These are phyloP conservation scores for Debaryomyces coudertii DNA, from an alignment of 1,139 yeast genomes.

Conservation along the genomic window DNA sequence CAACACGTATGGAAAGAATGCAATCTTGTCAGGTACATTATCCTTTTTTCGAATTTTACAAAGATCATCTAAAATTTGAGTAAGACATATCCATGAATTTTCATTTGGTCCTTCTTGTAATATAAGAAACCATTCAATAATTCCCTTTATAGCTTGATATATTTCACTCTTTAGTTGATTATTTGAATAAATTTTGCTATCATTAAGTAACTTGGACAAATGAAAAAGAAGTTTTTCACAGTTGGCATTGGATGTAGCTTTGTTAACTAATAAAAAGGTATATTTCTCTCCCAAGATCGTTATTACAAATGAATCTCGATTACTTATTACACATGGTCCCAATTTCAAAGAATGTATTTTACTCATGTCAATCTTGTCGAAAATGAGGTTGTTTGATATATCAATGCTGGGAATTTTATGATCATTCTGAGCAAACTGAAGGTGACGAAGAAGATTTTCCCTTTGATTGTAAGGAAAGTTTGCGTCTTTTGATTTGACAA, in stretches of 20 bases:
- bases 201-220: conserved; percentile 17
- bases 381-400: conserved; percentile 19
- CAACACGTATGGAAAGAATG: conserved; percentile 28
- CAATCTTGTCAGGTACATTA: conserved; percentile 7
- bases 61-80: conserved; percentile 15
- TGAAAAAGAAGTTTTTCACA: conserved; percentile 23
- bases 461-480: background rate
- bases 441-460: background rate
- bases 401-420: background rate
- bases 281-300: conserved; percentile 25
- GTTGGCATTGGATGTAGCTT: conserved; percentile 21
- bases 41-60: conserved; percentile 9
- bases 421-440: background rate
- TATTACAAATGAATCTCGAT: conserved; percentile 24
- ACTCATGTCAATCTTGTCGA: conserved; percentile 24
- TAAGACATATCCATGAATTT: conserved; percentile 20
- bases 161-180: conserved; percentile 17
- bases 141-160: conserved; percentile 24
- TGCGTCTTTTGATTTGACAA: conserved; percentile 4
- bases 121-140: conserved; percentile 39
- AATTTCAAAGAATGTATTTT: conserved; percentile 25
- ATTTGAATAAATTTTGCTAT: conserved; percentile 8
- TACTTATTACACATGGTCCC: conserved; percentile 26
- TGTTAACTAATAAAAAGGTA: conserved; percentile 31
- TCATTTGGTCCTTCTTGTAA: conserved; percentile 31